phyloP scores from a whole-genome alignment of 495 filamentous ascomycete species.

The Xylaria venustula region DNA sequence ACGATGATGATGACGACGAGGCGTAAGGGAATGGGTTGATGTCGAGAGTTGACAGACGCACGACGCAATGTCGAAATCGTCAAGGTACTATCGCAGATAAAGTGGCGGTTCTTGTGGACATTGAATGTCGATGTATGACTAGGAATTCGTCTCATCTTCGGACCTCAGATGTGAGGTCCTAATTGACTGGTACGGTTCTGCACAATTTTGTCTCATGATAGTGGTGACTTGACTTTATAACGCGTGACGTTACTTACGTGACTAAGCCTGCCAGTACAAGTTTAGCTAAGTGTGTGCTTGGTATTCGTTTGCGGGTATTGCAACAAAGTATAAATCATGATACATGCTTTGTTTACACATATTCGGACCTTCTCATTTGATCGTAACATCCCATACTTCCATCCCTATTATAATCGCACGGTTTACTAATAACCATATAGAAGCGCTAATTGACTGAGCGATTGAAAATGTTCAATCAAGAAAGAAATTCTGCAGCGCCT shows the following conservation, averaged over 20 bases:
- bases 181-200: conserved; percentile 3
- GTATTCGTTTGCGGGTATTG: not conserved
- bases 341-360: no score
- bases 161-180: not conserved
- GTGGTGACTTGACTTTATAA: no score
- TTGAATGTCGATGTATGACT: conserved; percentile 10
- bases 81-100: not conserved
- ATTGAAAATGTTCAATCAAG: not conserved
- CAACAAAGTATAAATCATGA: not conserved
- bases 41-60: conserved; percentile 1
- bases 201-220: not conserved
- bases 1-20: not conserved
- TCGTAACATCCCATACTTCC: no score
- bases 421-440: no score
- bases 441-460: not conserved
- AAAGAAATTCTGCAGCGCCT: conserved; percentile 18
- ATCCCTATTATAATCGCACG: no score
- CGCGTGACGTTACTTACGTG: not conserved
- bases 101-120: not conserved
- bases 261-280: not conserved
- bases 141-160: not conserved
- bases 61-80: not conserved
- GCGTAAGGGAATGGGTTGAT: not conserved
- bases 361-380: no score
- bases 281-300: not conserved